These are phyloP conservation scores for Septoria petroselini DNA, from an alignment of 2,329 filamentous ascomycete genomes.

Conservation along the genomic window DNA sequence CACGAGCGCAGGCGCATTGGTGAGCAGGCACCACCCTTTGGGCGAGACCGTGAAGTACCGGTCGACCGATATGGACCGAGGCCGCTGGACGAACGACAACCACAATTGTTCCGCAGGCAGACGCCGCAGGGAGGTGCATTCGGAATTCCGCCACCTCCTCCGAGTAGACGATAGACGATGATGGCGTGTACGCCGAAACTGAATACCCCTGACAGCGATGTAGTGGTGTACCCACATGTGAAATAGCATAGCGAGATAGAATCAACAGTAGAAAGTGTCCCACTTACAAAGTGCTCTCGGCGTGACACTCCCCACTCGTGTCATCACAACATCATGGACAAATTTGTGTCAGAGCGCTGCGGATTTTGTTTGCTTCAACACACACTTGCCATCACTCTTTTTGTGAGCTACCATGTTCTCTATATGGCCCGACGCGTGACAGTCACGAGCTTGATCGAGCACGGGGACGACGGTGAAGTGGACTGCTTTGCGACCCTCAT, in stretches of 20 bases:
- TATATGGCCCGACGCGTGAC: no score
- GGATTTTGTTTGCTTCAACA: no score
- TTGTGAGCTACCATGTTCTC: no score
- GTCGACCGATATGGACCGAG: slow-evolving; percentile 12
- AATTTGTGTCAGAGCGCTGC: no score
- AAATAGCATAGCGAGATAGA: background rate
- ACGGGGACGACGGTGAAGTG: no score
- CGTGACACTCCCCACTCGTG: no score
- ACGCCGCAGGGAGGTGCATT: slow-evolving; percentile 9
- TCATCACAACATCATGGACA: no score
- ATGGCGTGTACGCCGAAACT: background rate
- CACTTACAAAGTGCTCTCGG: no score
- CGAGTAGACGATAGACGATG: slow-evolving; percentile 6
- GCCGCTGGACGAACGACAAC: slow-evolving; percentile 5
- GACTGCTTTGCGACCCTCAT: no score
- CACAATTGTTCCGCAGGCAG: slow-evolving; percentile 11
- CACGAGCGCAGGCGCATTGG: slow-evolving; percentile 19
- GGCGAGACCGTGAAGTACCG: slow-evolving; percentile 14
- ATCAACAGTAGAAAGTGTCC: no score
- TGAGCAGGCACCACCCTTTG: slow-evolving; percentile 19
- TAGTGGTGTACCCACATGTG: background rate
- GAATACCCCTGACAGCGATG: background rate
- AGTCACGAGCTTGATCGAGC: no score
- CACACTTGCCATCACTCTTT: no score
- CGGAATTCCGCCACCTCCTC: slow-evolving; percentile 1